Base-by-base conservation (phyloP, 768 basidiomycete genomes). In the Asterophora lycoperdoides region DNA sequence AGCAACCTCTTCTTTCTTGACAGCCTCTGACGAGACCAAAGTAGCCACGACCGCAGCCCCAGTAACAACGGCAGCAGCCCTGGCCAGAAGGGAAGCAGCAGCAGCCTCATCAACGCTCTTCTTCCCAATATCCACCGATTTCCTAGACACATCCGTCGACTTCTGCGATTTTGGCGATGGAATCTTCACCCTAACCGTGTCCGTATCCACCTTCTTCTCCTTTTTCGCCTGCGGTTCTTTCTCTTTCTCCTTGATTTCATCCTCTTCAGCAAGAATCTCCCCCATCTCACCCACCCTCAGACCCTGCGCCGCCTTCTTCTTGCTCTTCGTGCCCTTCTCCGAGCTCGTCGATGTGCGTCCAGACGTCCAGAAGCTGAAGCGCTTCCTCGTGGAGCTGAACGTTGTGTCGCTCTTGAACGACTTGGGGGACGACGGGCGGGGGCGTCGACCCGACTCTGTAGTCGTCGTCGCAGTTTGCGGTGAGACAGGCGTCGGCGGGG, bases 211-310 rank as follows among this genome's bases (percentile, higher is more conserved):
- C 35, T 53, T 56, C 41, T 42, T 32, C 36, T 56, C 41, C 32
- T 52, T 52, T 18, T 51, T 54, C 35, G 33, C 32, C 4, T 18
- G 19, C 36, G 52, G 40, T 11, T 4, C 33, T 10, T 41, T 41
- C 28, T 37, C 28, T 14, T 48, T 38, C 14, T 53, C 55, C 18
- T 54, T 44, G n/a, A 63, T 66, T 55, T 67, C 69, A 3, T 71
- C 72, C 55, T 78, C 80, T 59, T 87, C 84, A 17, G 71, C 64
- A 28, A 86, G 56, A 13, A 81, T 68, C 60, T 88, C 87, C 8
- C 87, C 87, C 77, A 86, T 74, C 67, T 89, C 87, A 14, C 83
- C 84, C 17, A 83, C 66, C 45, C 68, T 70, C 10, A 65, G 66
- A 19, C 62, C 56, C 59, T 66, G 69, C 42, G 56, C 56, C 1